These are phyloP conservation scores for Capsicum rhomboideum DNA, from an alignment of 257 asterid genomes.

Conservation along the genomic window DNA sequence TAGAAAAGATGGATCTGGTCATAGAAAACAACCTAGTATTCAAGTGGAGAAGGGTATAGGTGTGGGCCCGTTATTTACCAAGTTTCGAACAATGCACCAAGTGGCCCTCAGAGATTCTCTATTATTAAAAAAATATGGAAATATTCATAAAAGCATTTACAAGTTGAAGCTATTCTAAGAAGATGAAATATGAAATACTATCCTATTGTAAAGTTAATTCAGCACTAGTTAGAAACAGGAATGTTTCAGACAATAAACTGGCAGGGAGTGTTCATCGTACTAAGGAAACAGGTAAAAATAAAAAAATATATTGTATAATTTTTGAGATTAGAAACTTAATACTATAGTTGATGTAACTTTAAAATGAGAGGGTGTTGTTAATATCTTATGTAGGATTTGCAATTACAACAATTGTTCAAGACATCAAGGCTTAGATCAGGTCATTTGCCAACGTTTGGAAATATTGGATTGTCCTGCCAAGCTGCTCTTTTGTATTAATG, in stretches of 20 bases:
- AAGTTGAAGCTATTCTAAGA: background rate
- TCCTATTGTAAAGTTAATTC: background rate
- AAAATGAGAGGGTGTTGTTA: background rate
- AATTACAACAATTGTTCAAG: slow-evolving; percentile 24
- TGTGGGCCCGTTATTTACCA: background rate
- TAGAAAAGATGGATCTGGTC: background rate
- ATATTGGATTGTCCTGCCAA: background rate
- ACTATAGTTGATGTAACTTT: background rate
- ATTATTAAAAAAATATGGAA: background rate
- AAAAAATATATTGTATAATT: background rate
- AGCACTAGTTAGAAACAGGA: slow-evolving; percentile 9
- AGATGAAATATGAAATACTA: background rate
- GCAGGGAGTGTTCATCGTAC: slow-evolving; percentile 13
- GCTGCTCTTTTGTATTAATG: background rate
- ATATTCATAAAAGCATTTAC: background rate
- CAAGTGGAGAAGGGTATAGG: background rate
- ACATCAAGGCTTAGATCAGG: slow-evolving; percentile 20
- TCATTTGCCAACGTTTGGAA: background rate
- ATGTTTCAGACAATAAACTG: slow-evolving; percentile 28
- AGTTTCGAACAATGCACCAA: background rate
- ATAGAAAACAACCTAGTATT: background rate
- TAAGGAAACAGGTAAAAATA: background rate
- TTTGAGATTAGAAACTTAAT: background rate
- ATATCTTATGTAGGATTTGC: slow-evolving; percentile 13
- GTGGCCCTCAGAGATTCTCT: background rate